Evolutionary conservation across 2,329 filamentous ascomycete species (phyloP).

Genomic region (Didymella glomerata): DNA sequence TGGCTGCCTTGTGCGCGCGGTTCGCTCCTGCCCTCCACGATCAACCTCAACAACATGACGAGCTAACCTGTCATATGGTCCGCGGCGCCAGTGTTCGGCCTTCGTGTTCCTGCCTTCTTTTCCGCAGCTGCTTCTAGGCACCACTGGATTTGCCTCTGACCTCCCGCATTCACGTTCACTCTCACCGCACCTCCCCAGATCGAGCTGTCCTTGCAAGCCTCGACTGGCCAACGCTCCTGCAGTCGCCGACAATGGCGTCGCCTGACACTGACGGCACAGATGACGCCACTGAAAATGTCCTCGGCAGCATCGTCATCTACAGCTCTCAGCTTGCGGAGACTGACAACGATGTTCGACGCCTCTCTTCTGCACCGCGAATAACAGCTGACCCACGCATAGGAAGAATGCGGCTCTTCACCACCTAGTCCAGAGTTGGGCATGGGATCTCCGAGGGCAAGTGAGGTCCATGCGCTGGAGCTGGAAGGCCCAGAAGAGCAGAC

Average conservation of each 20-base stretch:
- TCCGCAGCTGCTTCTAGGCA: not conserved
- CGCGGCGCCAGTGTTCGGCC: not conserved
- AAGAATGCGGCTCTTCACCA: not conserved
- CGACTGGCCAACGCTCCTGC: not conserved
- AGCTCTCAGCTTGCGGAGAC: not conserved
- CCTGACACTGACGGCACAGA: not conserved
- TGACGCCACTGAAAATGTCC: not conserved
- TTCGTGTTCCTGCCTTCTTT: not conserved
- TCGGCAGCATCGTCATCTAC: not conserved
- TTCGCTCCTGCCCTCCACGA: slow-evolving; percentile 6
- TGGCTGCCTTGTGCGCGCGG: slow-evolving; percentile 1
- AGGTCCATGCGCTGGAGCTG: not conserved
- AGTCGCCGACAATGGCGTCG: slow-evolving; percentile 3
- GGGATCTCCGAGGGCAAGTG: not conserved
- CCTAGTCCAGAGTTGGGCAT: slow-evolving; percentile 13
- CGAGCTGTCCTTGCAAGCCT: not conserved
- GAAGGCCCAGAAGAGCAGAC: not conserved
- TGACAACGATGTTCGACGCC: not conserved
- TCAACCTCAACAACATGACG: slow-evolving; percentile 2
- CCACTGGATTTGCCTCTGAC: not conserved
- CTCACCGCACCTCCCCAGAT: not conserved
- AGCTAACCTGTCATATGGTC: not conserved
- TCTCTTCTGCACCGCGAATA: not conserved
- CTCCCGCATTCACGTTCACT: slow-evolving; percentile 1
- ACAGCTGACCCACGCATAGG: not conserved